phyloP scores from a whole-genome alignment of 73 alveolate genomes.

The Stentor coeruleus region DNA sequence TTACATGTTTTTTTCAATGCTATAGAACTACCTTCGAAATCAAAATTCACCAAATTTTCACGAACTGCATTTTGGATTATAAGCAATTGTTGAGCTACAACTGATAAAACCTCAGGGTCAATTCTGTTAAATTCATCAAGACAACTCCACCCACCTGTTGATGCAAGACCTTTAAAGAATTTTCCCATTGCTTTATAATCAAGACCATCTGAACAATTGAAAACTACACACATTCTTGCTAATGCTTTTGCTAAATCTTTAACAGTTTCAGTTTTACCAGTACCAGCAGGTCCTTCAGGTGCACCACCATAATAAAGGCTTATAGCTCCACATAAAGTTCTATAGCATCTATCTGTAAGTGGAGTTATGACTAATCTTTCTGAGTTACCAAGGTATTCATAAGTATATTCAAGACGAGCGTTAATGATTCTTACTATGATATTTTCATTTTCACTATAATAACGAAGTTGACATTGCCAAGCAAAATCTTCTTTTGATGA shows the following conservation, averaged over 20 bases:
- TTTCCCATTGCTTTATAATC: slow-evolving; percentile 97
- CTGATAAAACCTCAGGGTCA: slow-evolving; percentile 89
- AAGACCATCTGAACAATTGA: slow-evolving; percentile 94
- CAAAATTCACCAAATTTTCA: slow-evolving; percentile 75
- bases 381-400: slow-evolving; percentile 92
- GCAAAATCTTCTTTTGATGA: slow-evolving; percentile 54
- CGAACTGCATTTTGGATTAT: slow-evolving; percentile 65
- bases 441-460: slow-evolving; percentile 54
- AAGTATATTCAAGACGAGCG: slow-evolving; percentile 82
- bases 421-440: slow-evolving; percentile 57
- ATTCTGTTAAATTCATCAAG: slow-evolving; percentile 97
- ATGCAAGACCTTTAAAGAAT: slow-evolving; percentile 97
- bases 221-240: slow-evolving; percentile 91
- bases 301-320: slow-evolving; percentile 93
- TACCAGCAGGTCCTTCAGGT: slow-evolving; percentile 98
- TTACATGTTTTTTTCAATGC: slow-evolving; percentile 84
- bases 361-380: slow-evolving; percentile 95
- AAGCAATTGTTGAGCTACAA: slow-evolving; percentile 63
- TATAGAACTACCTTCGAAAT: slow-evolving; percentile 89
- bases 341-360: slow-evolving; percentile 91
- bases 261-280: slow-evolving; percentile 98
- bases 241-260: slow-evolving; percentile 95
- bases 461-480: slow-evolving; percentile 71
- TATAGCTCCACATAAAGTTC: slow-evolving; percentile 93
- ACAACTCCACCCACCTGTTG: slow-evolving; percentile 98